Base-by-base conservation (phyloP, 1,284 basidiomycete species). In the Papiliotrema nemorosa region DNA sequence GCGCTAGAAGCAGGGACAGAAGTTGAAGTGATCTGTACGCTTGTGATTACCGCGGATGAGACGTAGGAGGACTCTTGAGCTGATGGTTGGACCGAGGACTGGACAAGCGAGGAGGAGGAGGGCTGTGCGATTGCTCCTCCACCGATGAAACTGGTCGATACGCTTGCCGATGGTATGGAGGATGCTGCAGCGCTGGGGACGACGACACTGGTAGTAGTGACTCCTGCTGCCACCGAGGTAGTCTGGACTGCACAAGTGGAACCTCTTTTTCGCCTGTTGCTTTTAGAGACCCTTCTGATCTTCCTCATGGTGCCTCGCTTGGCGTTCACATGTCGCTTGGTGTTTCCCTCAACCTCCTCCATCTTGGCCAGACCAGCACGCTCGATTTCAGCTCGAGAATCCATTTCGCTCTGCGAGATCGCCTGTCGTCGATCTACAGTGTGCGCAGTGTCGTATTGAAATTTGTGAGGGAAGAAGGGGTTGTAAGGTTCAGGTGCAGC, bases 391-490 rank as follows among this genome's bases (percentile, higher is more conserved):
- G 45, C 45, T 18, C 45, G 45, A 10, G 44, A 45, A 6, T 37
- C 18, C 7, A 38, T 24, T 16, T 27, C n/a, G 6, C 6, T 14
- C 14, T 22, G 16, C 7, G 44, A n/a, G 22, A 36, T 35, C 10
- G 34, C 29, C 7, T 29, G 36, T 20, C 35, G 33, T 3, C 20
- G 36, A 13, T 38, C 26, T 16, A 21, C 40, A 48, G 33, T 3
- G 39, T 16, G 47, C 14, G 34, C 25, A 10, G 20, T 16, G 9
- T 18, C 3, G 34, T 18, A 4, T 25, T 26, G 9, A 14, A 26
- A 6, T 25, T 13, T 36, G 52, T 41, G 4, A n/a, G 52, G 42
- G 27, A 24, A 38, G 47, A 56, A 59, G 20, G 58, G 54, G 27
- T 59, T 54, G 44, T 57, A 57, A 3, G 47, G 33, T 6, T 40